Evolutionary conservation across 768 basidiomycete species (phyloP), one percentile per base, ranked within the genome.

Genomic region (Naganishia vaughanmartiniae): DNA sequence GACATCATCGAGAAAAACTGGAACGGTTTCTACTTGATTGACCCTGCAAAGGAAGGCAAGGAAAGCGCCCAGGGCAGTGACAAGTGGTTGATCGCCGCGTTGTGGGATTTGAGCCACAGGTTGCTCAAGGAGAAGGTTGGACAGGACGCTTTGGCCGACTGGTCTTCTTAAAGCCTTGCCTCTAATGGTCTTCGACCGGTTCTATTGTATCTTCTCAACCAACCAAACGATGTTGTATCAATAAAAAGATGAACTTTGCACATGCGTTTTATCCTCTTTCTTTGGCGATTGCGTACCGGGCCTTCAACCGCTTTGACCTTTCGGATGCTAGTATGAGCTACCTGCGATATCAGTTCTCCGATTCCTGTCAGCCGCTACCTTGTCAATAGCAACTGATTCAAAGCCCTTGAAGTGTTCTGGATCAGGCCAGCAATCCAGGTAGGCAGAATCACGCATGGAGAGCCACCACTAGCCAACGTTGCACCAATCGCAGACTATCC

Each of bases 11-110:
- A 77, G 68, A 80, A 80, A 53, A 71, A 74, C 21, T 75, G 42
- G 65, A 77, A 80, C 75, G 79, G 76, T 10, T 67, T 39, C 58
- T 80, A 80, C 74, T 71, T 80, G 68, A 73, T 71, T 42, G 79
- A 78, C 58, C 76, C 76, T 11, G 75, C 66, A 24, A 75, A 76
- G 19, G 72, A 57, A 14, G 79, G 79, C 24, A 75, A 75, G 65
- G 77, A 78, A 74, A 76, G 75, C 5, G 70, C 71, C 28, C 79
- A 77, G 71, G 75, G 70, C 10, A 42, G 67, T 24, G 75, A 77
- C 60, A 66, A 69, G 45, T 75, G 74, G 66, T 72, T 80, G 53
- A 75, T 72, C 15, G 73, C 73, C 3, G 74, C 76, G 1, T 73
- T 80, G 4, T 80, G 77, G 77, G 75, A 76, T 55, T 74, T 80